Percentiles rank a stretch among this genome's conserved stretches.
Evolutionary conservation across 768 basidiomycete species (phyloP).

Genomic region (Trametes elegans): DNA sequence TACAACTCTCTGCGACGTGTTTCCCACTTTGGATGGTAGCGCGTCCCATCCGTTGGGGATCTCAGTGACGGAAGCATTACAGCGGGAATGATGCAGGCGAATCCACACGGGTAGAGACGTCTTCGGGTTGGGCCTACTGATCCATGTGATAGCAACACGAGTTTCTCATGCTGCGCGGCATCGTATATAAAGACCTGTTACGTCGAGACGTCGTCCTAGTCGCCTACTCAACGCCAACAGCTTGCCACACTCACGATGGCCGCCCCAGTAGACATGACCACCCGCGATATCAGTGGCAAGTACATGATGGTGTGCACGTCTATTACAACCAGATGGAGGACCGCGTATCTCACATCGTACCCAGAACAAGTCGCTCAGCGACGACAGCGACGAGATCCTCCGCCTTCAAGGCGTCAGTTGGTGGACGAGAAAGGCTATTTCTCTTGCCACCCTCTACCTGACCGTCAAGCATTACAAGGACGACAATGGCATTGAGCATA

Average conservation of each 20-base stretch:
- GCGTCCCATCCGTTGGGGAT: no score
- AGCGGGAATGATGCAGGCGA: not conserved
- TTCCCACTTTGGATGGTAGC: no score
- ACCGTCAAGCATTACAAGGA: conserved; percentile 60
- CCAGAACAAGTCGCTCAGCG: conserved; percentile 71
- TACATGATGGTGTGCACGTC: conserved; percentile 54
- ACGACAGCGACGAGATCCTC: conserved; percentile 61
- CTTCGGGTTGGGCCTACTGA: conserved; percentile 1
- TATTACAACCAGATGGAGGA: not conserved
- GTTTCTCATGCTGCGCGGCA: conserved; percentile 2
- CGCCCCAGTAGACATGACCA: conserved; percentile 56
- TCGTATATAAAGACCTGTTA: no score
- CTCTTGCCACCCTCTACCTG: conserved; percentile 55
- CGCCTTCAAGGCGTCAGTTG: conserved; percentile 70
- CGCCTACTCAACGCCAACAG: no score
- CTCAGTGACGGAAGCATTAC: conserved; percentile 14
- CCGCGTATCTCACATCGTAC: not conserved
- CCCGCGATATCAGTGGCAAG: conserved; percentile 58
- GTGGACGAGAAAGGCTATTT: conserved; percentile 63
- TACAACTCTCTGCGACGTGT: no score
- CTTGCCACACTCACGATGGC: conserved; percentile 46
- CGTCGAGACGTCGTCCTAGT: no score
- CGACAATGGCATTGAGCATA: conserved; percentile 55
- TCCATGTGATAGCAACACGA: conserved; percentile 13
- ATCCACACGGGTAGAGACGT: not conserved